Evolutionary conservation across 1,284 basidiomycete genomes (phyloP), one percentile per base, ranked within the genome.

Genomic region (Caloboletus firmus): DNA sequence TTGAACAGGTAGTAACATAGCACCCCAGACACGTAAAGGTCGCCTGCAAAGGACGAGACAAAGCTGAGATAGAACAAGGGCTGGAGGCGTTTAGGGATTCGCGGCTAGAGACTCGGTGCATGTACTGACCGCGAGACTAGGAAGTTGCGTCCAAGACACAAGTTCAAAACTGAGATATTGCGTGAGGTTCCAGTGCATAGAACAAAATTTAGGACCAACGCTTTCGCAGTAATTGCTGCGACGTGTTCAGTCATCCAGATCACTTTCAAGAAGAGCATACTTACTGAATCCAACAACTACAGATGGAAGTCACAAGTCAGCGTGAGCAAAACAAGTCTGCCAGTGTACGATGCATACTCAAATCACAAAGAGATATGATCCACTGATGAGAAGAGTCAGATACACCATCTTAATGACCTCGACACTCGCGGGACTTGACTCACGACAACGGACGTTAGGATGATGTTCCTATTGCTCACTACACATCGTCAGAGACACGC

Each of bases 171-270:
- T 79, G 43, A 45, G 20, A 5, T 4, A 18, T 30, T n/a, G 11
- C 15, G 28, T 18, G n/a, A 26, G 45, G 18, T n/a, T 35, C 54
- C 11, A 37, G 34, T 15, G 31, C 51, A 32, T 18, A 49, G 5
- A 28, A 35, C 32, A 34, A 34, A 10, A 8, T 4, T 34, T 26
- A 41, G 26, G 49, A 68, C 75, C 50, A 51, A 78, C 74, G 72
- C 72, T 70, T 74, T 76, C 31, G 63, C 64, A 4, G 77, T 75
- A 52, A 79, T 76, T 17, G 67, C 79, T 80, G 44, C n/a, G 43
- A 49, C 12, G 13, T 18, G 28, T 41, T 45, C 44, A 47, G 56
- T 47, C 12, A 42, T 24, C 45, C 18, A 26, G 36, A 13, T 15
- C 7, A 31, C 34, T 22, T 12, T 18, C 18, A 22, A 5, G 13